Evolutionary conservation across 495 filamentous ascomycete species (phyloP), one percentile per base, ranked within the genome.

Genomic region (Aspergillus kassunensis): DNA sequence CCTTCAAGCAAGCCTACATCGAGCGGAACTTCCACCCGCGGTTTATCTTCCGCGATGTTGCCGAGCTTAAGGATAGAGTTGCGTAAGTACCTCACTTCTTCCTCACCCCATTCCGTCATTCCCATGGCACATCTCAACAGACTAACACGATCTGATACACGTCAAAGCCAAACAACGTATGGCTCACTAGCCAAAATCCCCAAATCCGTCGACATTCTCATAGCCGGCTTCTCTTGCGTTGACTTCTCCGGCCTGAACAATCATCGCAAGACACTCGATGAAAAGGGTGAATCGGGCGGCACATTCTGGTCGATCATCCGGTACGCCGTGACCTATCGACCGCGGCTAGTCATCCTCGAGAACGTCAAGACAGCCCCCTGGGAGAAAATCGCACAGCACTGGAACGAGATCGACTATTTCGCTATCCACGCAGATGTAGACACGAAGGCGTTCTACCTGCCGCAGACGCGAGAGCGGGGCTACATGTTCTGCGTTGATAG

Each of bases 1-100:
- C 81, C 0, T 86, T 77, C 65, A 93, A 93, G 59, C 88, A 92
- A 60, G 82, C 82, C 2, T 92, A 88, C 62, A 93, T 95, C 53
- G 76, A 86, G 54, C 74, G 86, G 12, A 95, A 93, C 64, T 83
- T 86, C 49, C 70, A 75, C 9, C 78, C 81, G 0, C 71, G 70
- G 0, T 65, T 83, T 24, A 66, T 93, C 12, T 90, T 91, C 47
- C 71, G 85, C 6, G 86, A 95, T 64, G 78, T 91, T 3, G 69
- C 67, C 6, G 84, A 93, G 55, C 66, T 93, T 11, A 59, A 67
- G 39, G 58, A 70, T 36, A 52, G 61, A 6, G 58, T 70, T 44
- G 85, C 83, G 85, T 88, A 70, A 72, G 85, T 80, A 18, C 16
- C 37, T 27, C 15, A 21, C 46, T 34, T 15, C 46, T 51, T n/a